These are phyloP conservation scores for Aspergillus sp. DNA, from an alignment of 2,329 filamentous ascomycete species.

Conservation along the genomic window DNA sequence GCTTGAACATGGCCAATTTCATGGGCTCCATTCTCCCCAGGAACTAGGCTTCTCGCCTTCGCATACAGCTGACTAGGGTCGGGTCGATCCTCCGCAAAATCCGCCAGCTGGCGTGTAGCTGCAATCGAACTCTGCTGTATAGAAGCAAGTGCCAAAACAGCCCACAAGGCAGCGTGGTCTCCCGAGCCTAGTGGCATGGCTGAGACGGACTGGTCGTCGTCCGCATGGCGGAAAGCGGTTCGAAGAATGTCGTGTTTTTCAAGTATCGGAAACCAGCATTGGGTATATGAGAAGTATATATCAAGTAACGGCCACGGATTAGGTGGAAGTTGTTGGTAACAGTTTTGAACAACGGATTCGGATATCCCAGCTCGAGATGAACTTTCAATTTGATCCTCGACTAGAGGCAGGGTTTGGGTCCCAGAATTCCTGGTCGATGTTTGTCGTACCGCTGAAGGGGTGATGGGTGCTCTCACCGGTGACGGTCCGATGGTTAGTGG, in stretches of 20 bases:
- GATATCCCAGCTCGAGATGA: background rate
- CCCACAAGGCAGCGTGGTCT: constrained; percentile 64
- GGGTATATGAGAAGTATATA: constrained; percentile 74
- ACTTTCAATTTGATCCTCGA: constrained; percentile 1
- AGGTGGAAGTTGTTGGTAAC: constrained; percentile 57
- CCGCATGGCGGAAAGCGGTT: constrained; percentile 46
- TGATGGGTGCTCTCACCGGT: constrained; percentile 30
- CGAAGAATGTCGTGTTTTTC: constrained; percentile 68
- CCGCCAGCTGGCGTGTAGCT: constrained; percentile 25
- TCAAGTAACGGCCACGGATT: constrained; percentile 62
- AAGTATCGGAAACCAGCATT: constrained; percentile 76
- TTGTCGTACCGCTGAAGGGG: constrained; percentile 19
- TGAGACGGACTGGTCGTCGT: constrained; percentile 32
- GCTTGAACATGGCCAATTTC: constrained; percentile 61
- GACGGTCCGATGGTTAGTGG: constrained; percentile 29
- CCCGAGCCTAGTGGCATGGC: constrained; percentile 42
- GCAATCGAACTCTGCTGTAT: constrained; percentile 54
- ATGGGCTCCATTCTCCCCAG: constrained; percentile 52
- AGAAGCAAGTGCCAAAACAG: constrained; percentile 61
- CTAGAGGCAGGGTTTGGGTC: constrained; percentile 28
- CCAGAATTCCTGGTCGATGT: constrained; percentile 30
- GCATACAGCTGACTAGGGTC: constrained; percentile 52
- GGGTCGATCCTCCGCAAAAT: constrained; percentile 20
- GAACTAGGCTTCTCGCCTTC: constrained; percentile 43
- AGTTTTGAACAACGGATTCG: constrained; percentile 2